Evolutionary conservation across 208 protist genomes (phyloP).

Genomic region (Crithidia thermophila): DNA sequence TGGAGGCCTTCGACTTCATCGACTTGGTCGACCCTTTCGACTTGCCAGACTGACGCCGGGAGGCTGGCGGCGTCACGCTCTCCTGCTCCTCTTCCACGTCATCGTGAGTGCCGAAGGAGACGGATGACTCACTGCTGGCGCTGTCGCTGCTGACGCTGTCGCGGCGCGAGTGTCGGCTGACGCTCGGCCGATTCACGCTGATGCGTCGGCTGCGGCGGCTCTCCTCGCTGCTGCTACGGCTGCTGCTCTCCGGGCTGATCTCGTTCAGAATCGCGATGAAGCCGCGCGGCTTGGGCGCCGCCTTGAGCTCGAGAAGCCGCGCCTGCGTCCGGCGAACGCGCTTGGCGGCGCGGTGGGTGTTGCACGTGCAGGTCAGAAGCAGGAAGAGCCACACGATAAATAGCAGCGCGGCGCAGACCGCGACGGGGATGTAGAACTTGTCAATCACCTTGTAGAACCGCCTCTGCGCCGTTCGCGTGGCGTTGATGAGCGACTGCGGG

Average conservation of each 20-base stretch:
- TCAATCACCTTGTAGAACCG: slow-evolving; percentile 6
- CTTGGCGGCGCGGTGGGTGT: neutral
- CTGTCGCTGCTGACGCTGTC: slow-evolving; percentile 4
- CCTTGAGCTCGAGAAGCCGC: slow-evolving; percentile 11
- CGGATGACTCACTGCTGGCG: too few relatives aligned
- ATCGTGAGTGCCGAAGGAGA: too few relatives aligned
- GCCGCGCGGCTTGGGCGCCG: neutral
- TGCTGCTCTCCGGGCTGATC: slow-evolving; percentile 19
- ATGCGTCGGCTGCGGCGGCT: slow-evolving; percentile 4
- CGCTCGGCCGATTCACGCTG: neutral
- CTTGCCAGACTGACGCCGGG: too few relatives aligned
- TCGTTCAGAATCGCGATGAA: slow-evolving; percentile 7
- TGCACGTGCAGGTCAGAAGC: neutral
- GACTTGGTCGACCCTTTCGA: slow-evolving; percentile 10
- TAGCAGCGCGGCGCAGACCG: slow-evolving; percentile 10
- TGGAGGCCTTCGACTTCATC: slow-evolving; percentile 2
- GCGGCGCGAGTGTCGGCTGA: neutral
- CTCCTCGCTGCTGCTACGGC: slow-evolving; percentile 2
- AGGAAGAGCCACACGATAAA: slow-evolving; percentile 13
- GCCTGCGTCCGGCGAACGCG: slow-evolving; percentile 1
- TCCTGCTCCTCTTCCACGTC: too few relatives aligned
- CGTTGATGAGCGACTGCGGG: slow-evolving; percentile 10
- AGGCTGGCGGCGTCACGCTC: too few relatives aligned
- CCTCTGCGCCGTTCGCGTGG: neutral
- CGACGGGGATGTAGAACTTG: slow-evolving; percentile 11